These are phyloP conservation scores for Gastrolobium bilobum DNA, from an alignment of 306 rosid species.

Conservation along the genomic window DNA sequence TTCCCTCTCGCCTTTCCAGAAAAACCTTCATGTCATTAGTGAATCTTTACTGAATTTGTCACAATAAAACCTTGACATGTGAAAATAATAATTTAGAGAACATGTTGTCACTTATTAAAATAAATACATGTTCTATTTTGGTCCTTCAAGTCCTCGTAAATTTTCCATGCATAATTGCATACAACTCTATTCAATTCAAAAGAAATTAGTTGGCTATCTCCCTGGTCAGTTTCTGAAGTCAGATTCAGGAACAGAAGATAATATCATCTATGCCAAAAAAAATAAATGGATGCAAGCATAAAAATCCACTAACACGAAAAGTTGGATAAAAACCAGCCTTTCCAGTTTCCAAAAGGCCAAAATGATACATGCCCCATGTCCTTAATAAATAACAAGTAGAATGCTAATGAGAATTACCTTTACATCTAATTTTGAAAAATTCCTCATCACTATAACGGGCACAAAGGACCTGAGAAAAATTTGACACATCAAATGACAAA, in stretches of 20 bases:
- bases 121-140: not conserved
- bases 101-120: slow-evolving; percentile 12
- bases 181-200: slow-evolving; percentile 26
- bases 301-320: slow-evolving; percentile 10
- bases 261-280: slow-evolving; percentile 11
- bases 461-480: slow-evolving; percentile 79
- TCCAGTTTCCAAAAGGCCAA: slow-evolving; percentile 12
- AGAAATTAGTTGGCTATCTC: slow-evolving; percentile 17
- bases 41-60: slow-evolving; percentile 4
- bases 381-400: slow-evolving; percentile 15
- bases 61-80: not conserved
- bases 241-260: slow-evolving; percentile 24
- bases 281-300: not conserved
- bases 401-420: slow-evolving; percentile 60
- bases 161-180: not conserved
- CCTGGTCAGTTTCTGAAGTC: slow-evolving; percentile 5
- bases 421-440: slow-evolving; percentile 78
- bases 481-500: slow-evolving; percentile 13
- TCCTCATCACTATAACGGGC: slow-evolving; percentile 91
- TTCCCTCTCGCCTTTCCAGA: slow-evolving; percentile 19
- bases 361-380: not conserved
- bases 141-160: not conserved
- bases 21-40: not conserved
- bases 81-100: not conserved
- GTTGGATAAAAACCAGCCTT: slow-evolving; percentile 13